These are phyloP conservation scores for Gigaspora rosea DNA, from an alignment of 192 early-diverging fungal species.

Conservation along the genomic window DNA sequence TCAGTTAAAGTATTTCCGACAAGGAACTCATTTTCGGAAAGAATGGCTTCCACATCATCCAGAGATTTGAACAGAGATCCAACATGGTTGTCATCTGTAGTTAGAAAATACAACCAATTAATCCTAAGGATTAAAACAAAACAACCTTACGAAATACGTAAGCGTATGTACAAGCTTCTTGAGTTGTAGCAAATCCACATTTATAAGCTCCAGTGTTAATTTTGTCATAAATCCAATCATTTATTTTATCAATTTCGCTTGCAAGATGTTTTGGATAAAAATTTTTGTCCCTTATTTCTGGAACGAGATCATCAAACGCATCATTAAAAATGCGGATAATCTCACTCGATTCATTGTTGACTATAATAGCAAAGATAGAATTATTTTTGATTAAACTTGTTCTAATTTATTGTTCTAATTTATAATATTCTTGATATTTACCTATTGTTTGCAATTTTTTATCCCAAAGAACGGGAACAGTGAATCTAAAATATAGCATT, in stretches of 20 bases:
- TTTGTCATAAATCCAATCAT: slow-evolving; percentile 90
- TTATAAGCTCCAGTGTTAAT: slow-evolving; percentile 98
- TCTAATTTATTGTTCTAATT: not conserved
- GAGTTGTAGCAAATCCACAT: slow-evolving; percentile 86
- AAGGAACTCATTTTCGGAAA: slow-evolving; percentile 75
- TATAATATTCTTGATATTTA: slow-evolving; percentile 32
- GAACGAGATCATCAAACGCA: slow-evolving; percentile 76
- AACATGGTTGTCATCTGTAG: slow-evolving; percentile 71
- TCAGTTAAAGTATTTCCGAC: slow-evolving; percentile 82
- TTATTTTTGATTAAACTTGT: not conserved
- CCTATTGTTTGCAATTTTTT: slow-evolving; percentile 87
- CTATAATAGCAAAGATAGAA: slow-evolving; percentile 34
- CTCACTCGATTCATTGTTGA: slow-evolving; percentile 96
- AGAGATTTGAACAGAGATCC: slow-evolving; percentile 73
- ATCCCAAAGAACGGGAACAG: slow-evolving; percentile 98
- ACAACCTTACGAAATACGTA: not conserved
- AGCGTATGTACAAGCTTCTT: slow-evolving; percentile 64
- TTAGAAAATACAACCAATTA: not conserved
- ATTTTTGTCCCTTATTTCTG: slow-evolving; percentile 61
- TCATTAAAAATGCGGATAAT: slow-evolving; percentile 95
- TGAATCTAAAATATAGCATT: slow-evolving; percentile 56
- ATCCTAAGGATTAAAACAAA: not conserved
- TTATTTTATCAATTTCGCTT: slow-evolving; percentile 80
- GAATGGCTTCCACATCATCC: slow-evolving; percentile 80
- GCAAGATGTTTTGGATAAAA: slow-evolving; percentile 83